A percentile compares a stretch with the other conserved stretches of the same genome.
Evolutionary conservation across 257 asterid species (phyloP).

Genomic region (Buddleja alternifolia): DNA sequence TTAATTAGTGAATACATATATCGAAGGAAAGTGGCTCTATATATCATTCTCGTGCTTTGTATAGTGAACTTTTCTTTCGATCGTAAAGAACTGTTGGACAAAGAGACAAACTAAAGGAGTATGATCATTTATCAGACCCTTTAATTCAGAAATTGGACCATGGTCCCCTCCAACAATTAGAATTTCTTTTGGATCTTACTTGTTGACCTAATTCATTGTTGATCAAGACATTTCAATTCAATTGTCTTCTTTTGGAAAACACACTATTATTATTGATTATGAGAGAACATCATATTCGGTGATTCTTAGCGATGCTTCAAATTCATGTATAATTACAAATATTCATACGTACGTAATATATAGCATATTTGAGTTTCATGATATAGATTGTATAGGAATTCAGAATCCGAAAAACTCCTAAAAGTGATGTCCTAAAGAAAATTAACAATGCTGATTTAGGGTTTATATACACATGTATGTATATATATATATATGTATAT

Average conservation of each 20-base stretch:
- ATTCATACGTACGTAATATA: too few species aligned
- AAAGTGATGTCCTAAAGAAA: too few species aligned
- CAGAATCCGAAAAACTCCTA: too few species aligned
- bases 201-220: slow-evolving; percentile 41
- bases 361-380: background rate
- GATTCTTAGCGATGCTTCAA: too few species aligned
- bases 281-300: background rate
- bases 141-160: slow-evolving; percentile 25
- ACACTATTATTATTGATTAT: background rate
- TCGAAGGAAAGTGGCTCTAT: slow-evolving; percentile 14
- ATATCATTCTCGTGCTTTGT: slow-evolving; percentile 28
- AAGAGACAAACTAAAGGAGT: slow-evolving; percentile 36
- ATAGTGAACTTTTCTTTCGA: slow-evolving; percentile 26
- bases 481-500: too few species aligned
- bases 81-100: slow-evolving; percentile 32
- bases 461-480: too few species aligned
- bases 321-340: too few species aligned
- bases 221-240: slow-evolving; percentile 40
- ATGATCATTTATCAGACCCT: slow-evolving; percentile 39
- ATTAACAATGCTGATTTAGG: too few species aligned
- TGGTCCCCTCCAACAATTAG: slow-evolving; percentile 63
- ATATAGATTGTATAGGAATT: too few species aligned
- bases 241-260: background rate
- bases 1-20: slow-evolving; percentile 2
- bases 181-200: slow-evolving; percentile 43